Conservation (phyloP, 1,284 basidiomycete genomes). For the Austroboletus novae-zelandiae region DNA sequence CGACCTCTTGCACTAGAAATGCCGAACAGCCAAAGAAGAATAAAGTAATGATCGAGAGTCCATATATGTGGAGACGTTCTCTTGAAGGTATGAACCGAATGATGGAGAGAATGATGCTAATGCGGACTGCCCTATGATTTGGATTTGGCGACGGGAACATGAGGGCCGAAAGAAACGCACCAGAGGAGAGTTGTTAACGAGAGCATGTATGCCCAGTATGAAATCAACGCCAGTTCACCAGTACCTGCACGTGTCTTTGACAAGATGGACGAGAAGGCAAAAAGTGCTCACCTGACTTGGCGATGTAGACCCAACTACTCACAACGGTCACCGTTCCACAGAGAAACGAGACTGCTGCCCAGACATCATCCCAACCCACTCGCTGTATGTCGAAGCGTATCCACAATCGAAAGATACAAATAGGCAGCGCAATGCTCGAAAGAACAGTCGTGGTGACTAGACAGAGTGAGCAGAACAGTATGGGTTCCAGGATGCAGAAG, state of each 20-base stretch:
- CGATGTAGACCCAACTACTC: slow-evolving; percentile 7
- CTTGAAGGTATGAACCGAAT: slow-evolving; percentile 10
- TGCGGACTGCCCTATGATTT: slow-evolving; percentile 9
- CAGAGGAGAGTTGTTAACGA: slow-evolving; percentile 8
- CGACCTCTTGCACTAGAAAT: neutral
- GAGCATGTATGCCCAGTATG: slow-evolving; percentile 9
- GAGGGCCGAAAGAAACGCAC: slow-evolving; percentile 5
- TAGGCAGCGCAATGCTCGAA: slow-evolving; percentile 7
- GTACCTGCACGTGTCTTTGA: neutral
- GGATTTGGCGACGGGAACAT: neutral
- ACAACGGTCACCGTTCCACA: slow-evolving; percentile 1
- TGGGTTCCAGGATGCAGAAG: neutral
- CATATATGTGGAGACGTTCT: slow-evolving; percentile 11
- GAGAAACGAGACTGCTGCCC: slow-evolving; percentile 14
- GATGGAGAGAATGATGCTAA: slow-evolving; percentile 15
- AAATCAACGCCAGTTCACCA: neutral
- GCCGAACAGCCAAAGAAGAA: slow-evolving; percentile 8
- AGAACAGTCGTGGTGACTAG: slow-evolving; percentile 9
- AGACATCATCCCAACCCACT: slow-evolving; percentile 24
- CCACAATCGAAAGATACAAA: slow-evolving; percentile 18
- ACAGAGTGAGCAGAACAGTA: neutral
- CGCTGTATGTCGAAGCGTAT: slow-evolving; percentile 18
- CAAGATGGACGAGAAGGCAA: neutral
- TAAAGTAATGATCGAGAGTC: slow-evolving; percentile 1
- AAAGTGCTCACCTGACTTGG: neutral